Evolutionary conservation across 2,329 filamentous ascomycete genomes (phyloP), one percentile per base, ranked within the genome.

Genomic region (Alternaria ethzedia): DNA sequence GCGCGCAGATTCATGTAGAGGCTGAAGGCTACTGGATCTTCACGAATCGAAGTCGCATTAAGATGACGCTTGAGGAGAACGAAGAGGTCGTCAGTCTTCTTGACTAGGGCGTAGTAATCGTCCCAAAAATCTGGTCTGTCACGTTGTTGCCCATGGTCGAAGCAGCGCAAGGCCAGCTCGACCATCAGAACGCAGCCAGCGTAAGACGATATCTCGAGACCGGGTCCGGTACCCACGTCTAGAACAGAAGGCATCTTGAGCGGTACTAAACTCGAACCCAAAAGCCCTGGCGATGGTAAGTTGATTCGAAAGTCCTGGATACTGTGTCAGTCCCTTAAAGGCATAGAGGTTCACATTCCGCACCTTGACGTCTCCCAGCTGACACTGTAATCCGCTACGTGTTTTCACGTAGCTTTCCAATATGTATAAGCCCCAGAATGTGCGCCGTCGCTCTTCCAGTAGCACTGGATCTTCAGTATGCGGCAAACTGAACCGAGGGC

Each of bases 361-460:
- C 13, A 57, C 54, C 54, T 57, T 26, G n/a, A 17, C n/a, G 11
- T 23, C 45, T 23, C 7, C 45, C 28, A 57, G 26, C 15, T 50
- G 21, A 26, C 21, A 57, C 7, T 41, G n/a, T n/a, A 45, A 50
- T 11, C 55, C 55, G 6, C 45, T 50, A 17, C 45, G 55, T 8
- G 55, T 57, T 21, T 12, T 57, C 10, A 57, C 15, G n/a, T 57
- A 57, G 55, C 55, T 57, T 21, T 57, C 45, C 13, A 57, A 12
- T 43, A 50, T 57, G n/a, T 57, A 57, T 15, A 57, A 13, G 12
- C 32, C 55, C 55, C 54, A 58, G n/a, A 58, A 58, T 17, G 55
- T 58, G 11, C 46, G 45, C 28, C 55, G 46, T 58, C 46, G 55
- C 21, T 58, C 55, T n/a, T 58, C 55, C 9, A 50, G 28, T 8